Evolutionary conservation across 176 grass and related monocot species (phyloP), one percentile per base, ranked within the genome.

Genomic region (Carex scoparia): DNA sequence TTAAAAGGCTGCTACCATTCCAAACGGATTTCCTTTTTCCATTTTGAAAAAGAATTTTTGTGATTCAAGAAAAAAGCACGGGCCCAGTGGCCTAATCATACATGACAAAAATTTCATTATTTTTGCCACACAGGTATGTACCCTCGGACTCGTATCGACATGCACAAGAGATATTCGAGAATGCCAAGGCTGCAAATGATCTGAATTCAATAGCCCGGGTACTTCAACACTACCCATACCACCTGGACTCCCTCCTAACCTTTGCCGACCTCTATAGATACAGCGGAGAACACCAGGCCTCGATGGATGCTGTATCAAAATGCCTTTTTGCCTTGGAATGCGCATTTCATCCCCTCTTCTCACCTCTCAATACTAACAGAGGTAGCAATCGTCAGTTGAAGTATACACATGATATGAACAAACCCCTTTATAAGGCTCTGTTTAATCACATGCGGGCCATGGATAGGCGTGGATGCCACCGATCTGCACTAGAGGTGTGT

Each of bases 251-350:
- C 55, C 69, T 95, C 56, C 89, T 98, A 56, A 98, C 93, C 61
- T 98, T 98, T 92, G 93, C 93, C 35, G 96, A 98, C 61, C 84
- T 95, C 69, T 95, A 95, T 84, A 98, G 93, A 86, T 98, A 98
- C 87, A 95, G 93, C 75, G 96, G 96, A 87, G 96, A 98, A 73
- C 91, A 95, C 90, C 96, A 98, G 72, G 91, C 90, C 32, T 93
- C 91, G 69, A 80, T 88, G 70, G 96, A 98, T 55, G 85, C 90
- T 60, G 91, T 95, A 81, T 93, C 88, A 74, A 98, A 98, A 90
- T 93, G 93, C 55, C 84, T 98, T 57, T 98, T 94, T 82, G 93
- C 93, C 64, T 77, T 98, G 57, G 96, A 98, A 69, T 98, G 93
- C 86, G 96, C 91, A 80, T 98, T 91, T 84, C 89, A 95, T 76